Evolutionary conservation across 345 rosid species (phyloP).

Genomic region (Heritiera littoralis): DNA sequence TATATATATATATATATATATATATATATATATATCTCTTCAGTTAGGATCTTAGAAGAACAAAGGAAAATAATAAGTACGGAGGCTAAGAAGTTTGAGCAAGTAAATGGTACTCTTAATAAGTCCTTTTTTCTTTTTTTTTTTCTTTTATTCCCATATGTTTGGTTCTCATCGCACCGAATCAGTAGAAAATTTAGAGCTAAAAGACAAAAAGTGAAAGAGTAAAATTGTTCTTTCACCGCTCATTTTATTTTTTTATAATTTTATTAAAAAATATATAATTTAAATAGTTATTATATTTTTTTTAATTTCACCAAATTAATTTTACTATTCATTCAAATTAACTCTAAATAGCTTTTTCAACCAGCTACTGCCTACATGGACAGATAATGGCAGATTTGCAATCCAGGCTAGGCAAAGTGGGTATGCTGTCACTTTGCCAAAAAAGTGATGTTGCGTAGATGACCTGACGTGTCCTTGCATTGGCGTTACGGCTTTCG

Average conservation of each 20-base stretch:
- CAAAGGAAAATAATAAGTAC: not conserved
- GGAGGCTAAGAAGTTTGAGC: not conserved
- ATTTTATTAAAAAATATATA: no score
- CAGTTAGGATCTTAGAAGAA: not conserved
- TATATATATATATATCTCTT: not conserved
- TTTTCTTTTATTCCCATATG: no score
- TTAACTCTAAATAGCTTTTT: not conserved
- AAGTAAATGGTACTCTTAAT: not conserved
- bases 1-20: no score
- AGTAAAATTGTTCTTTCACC: no score
- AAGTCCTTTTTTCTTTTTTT: no score
- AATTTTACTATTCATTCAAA: no score
- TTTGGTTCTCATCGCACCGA: no score
- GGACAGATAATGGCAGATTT: not conserved
- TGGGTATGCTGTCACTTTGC: constrained; percentile 20
- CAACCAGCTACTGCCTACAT: not conserved
- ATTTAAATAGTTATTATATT: no score
- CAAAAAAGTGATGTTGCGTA: not conserved
- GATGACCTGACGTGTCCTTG: not conserved
- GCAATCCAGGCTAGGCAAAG: not conserved
- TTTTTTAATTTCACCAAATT: no score
- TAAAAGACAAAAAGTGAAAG: not conserved
- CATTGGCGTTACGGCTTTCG: not conserved
- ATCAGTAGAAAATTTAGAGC: no score
- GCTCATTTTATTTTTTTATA: no score